A percentile compares a stretch with the other conserved stretches of the same genome.
Evolutionary conservation across 805 yeast genomes (phyloP).

Genomic region (Monosporozyma servazzii): DNA sequence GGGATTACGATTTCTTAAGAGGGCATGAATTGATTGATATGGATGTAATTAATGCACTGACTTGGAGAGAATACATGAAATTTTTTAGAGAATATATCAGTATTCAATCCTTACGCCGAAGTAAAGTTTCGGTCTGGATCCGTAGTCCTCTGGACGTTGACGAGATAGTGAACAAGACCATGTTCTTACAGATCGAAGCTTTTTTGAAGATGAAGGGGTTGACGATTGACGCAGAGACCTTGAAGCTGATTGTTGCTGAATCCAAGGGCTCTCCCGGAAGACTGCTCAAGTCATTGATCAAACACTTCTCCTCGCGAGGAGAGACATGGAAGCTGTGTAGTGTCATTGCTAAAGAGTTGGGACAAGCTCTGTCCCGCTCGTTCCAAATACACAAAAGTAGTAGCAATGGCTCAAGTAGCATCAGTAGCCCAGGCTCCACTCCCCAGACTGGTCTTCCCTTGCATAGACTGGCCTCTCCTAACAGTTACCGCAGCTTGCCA

Average conservation of each 20-base stretch:
- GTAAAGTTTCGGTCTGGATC: conserved; percentile 38
- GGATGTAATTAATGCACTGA: conserved; percentile 26
- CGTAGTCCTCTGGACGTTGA: conserved; percentile 31
- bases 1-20: conserved; percentile 35
- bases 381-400: neutral
- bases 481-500: neutral
- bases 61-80: conserved; percentile 26
- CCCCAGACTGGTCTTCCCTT: neutral
- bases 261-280: conserved; percentile 32
- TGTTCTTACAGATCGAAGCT: conserved; percentile 35
- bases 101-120: conserved; percentile 29
- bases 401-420: neutral
- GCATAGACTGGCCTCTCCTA: neutral
- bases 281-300: conserved; percentile 35
- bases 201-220: conserved; percentile 41
- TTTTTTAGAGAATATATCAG: conserved; percentile 33
- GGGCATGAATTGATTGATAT: conserved; percentile 30
- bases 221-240: conserved; percentile 34
- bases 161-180: conserved; percentile 30
- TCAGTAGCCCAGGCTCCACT: neutral
- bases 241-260: conserved; percentile 32
- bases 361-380: neutral
- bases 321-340: conserved; percentile 32
- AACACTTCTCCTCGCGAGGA: conserved; percentile 36
- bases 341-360: conserved; percentile 29